Percentiles rank a stretch among this genome's conserved stretches.
Evolutionary conservation across 352 stramenopile genomes (phyloP).

Genomic region (Phytophthora idaei): DNA sequence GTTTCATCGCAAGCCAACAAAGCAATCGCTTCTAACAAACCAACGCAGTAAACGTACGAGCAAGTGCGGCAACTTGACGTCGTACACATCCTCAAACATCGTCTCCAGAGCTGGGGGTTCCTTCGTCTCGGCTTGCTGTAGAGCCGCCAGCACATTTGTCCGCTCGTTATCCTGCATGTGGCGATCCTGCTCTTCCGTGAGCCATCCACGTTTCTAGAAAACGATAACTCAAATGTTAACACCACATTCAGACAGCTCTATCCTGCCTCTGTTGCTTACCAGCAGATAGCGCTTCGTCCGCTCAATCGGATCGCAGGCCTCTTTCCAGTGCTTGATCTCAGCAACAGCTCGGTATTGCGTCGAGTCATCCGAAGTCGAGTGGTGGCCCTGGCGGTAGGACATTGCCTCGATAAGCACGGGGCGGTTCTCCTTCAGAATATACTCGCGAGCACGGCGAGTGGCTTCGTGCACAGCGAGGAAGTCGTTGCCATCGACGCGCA

Average conservation of each 20-base stretch:
- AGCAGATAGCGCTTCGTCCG: conserved; percentile 92
- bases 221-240: not conserved
- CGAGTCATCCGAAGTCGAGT: conserved; percentile 98
- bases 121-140: conserved; percentile 92
- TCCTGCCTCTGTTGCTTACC: conserved; percentile 38
- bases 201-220: conserved; percentile 81
- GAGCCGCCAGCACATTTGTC: conserved; percentile 79
- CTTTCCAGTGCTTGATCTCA: conserved; percentile 94
- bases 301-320: conserved; percentile 90
- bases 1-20: conserved; percentile 1
- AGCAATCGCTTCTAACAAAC: not conserved
- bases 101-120: conserved; percentile 82
- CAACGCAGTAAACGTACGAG: conserved; percentile 48
- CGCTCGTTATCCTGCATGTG: conserved; percentile 89
- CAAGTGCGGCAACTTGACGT: conserved; percentile 93
- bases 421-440: conserved; percentile 88
- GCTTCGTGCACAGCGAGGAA: conserved; percentile 96
- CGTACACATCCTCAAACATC: conserved; percentile 98
- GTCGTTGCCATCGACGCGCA: conserved; percentile 98
- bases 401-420: conserved; percentile 98
- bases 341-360: conserved; percentile 93
- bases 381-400: conserved; percentile 98
- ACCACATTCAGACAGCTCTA: not conserved
- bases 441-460: conserved; percentile 88
- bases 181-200: conserved; percentile 87